Evolutionary conservation across 2,329 filamentous ascomycete species (phyloP).

Genomic region (Alternaria sp.): DNA sequence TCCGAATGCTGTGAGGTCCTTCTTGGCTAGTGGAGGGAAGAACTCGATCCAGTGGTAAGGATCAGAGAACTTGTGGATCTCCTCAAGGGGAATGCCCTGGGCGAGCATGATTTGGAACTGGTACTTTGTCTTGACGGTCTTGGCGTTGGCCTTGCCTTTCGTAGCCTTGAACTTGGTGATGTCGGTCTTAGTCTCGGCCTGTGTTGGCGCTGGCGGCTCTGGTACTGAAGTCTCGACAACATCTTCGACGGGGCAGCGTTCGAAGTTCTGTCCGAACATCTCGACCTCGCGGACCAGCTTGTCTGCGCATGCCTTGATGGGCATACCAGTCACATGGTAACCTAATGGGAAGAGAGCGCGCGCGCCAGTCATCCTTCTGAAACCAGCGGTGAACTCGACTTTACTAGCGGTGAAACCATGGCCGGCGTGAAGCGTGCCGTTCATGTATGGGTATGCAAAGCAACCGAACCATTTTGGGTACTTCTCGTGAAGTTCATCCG

Average conservation of each 20-base stretch:
- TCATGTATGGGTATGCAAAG: slow-evolving; percentile 66
- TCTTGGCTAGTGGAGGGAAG: slow-evolving; percentile 82
- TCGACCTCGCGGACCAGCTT: slow-evolving; percentile 90
- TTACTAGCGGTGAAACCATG: slow-evolving; percentile 93
- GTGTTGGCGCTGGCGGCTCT: slow-evolving; percentile 63
- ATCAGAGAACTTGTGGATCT: slow-evolving; percentile 93
- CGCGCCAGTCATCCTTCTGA: slow-evolving; percentile 89
- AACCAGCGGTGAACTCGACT: slow-evolving; percentile 88
- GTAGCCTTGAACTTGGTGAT: slow-evolving; percentile 83
- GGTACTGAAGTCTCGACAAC: slow-evolving; percentile 55
- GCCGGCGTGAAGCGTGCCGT: slow-evolving; percentile 74
- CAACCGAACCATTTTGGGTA: slow-evolving; percentile 90
- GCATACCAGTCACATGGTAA: slow-evolving; percentile 94
- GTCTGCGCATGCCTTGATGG: slow-evolving; percentile 93
- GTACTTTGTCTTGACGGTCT: slow-evolving; percentile 93
- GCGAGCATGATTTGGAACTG: slow-evolving; percentile 95
- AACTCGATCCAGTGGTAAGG: slow-evolving; percentile 89
- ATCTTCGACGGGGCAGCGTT: slow-evolving; percentile 63
- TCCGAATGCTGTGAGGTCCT: slow-evolving; percentile 83
- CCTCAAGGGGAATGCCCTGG: slow-evolving; percentile 82
- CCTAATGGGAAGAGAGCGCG: slow-evolving; percentile 86
- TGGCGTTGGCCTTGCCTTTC: slow-evolving; percentile 83
- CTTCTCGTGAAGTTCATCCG: slow-evolving; percentile 77
- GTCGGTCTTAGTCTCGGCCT: slow-evolving; percentile 74
- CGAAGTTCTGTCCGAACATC: slow-evolving; percentile 86